Base-by-base conservation (phyloP, 2,329 filamentous ascomycete genomes). In the Trichoderma harzianum region DNA sequence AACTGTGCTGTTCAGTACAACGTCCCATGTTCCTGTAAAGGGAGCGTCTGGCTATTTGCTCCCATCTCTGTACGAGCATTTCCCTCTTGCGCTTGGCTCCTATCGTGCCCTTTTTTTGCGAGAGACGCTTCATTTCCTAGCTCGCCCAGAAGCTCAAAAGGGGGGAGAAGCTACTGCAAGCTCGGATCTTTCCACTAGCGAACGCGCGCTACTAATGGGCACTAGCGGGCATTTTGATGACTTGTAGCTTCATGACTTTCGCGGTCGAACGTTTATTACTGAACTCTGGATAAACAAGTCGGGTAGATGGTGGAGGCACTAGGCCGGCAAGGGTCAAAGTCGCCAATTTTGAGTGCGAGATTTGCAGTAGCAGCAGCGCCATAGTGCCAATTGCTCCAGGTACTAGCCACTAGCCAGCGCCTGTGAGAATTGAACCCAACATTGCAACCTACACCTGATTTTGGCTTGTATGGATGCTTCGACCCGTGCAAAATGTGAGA, bases 131-230 rank as follows among this genome's bases (percentile, higher is more conserved):
- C 69, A 71, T 71, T 71, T 71, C 69, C 69, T 36, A 36, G 21
- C 51, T 51, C n/a, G 58, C 69, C 53, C 34, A 66, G 34, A 65
- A 65, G 47, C 60, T 32, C 43, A 64, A 32, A 70, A 71, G 65
- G 30, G 53, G 69, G 69, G 51, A 26, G 51, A 60, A 51, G 61
- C 61, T 32, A 53, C 67, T 51, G 47, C 32, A 64, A 70, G 68
- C 68, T 70, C 68, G 68, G 68, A 70, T 70, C 68, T 70, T 70
- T 64, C 68, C 68, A 70, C 24, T 64, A 60, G 68, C 60, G 32
- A 70, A 63, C 16, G 24, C 67, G 67, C 67, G 66, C 66, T 69
- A 62, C 67, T 69, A 51, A 57, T 39, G 57, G 24, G 66, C 66
- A 36, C 57, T 69, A 69, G 67, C 57, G 67, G 67, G 21, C 28